Base-by-base conservation (phyloP, 768 basidiomycete species). In the Trametes elegans region DNA sequence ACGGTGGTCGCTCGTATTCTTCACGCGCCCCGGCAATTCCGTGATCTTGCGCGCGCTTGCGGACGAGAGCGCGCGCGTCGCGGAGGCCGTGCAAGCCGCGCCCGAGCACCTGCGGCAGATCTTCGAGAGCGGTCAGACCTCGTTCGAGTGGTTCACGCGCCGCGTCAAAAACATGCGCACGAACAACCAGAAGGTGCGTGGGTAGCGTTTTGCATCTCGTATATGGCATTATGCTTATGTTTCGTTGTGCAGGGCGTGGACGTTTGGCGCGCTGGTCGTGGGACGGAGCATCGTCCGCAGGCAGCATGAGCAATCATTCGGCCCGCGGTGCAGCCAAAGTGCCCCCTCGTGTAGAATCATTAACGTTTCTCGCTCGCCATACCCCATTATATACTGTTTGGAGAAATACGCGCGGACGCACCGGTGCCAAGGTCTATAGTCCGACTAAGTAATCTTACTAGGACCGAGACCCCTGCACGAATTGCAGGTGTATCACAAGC, bases 1-100 rank as follows among this genome's bases (percentile, higher is more conserved):
- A 23, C 77, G 87, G n/a, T 87, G 82, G 79, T 88, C 87, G 3
- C 69, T 87, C 7, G 86, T 85, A 0, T 88, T 79, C 68, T 87
- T 89, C 69, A 82, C 78, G 0, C 76, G 88, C 13, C 85, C 85
- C 0, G 79, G 77, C 18, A 77, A 85, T 63, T 71, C 72, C 7
- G 71, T 77, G 26, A 56, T 74, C 2, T 77, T 88, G 9, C 76
- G 74, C 7, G 78, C 85, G 4, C 70, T 86, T 2, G 66, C 71
- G 0, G 75, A 82, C 19, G 70, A 79, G 9, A 86, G 84, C 55
- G 55, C 71, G 0, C 44, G 76, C 1, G 78, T 87, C 24, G 77
- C 81, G 0, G 70, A 75, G 0, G 71, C 76, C 10, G 70, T 71
- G 29, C 19, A 67, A 65, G 4, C 68, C 73, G 2, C 77, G 74